phyloP scores from a whole-genome alignment of 1,139 yeast species.

The Pneumocystis murina region DNA sequence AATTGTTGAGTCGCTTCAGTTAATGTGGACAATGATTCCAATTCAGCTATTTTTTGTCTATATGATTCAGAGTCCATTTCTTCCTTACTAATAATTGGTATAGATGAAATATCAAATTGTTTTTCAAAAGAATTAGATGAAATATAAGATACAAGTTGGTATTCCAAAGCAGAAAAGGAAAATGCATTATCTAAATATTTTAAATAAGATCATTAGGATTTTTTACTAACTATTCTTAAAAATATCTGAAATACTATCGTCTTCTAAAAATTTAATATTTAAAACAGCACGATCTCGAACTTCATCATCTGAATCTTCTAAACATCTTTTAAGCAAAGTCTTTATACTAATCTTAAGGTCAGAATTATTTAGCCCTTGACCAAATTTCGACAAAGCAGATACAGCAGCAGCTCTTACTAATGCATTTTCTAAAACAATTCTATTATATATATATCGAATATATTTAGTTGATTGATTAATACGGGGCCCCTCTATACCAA shows the following conservation, averaged over 20 bases:
- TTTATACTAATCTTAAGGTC: constrained; percentile 53
- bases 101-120: constrained; percentile 56
- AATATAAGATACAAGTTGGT: constrained; percentile 58
- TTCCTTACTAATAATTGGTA: constrained; percentile 49
- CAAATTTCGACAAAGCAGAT: constrained; percentile 80
- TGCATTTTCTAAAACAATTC: constrained; percentile 90
- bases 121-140: constrained; percentile 43
- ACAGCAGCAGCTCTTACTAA: constrained; percentile 93
- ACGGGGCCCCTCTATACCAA: constrained; percentile 89
- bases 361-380: constrained; percentile 52
- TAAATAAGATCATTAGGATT: constrained; percentile 31
- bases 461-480: constrained; percentile 78
- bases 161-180: constrained; percentile 65
- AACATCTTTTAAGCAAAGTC: constrained; percentile 65
- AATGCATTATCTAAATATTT: constrained; percentile 43
- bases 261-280: constrained; percentile 51
- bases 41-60: constrained; percentile 34
- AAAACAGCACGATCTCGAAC: constrained; percentile 96
- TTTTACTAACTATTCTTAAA: constrained; percentile 18
- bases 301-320: constrained; percentile 85
- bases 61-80: constrained; percentile 49
- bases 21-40: constrained; percentile 13
- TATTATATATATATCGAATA: constrained; percentile 89
- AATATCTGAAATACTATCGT: constrained; percentile 31
- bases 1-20: constrained; percentile 5